A percentile compares a stretch with the other conserved stretches of the same genome.
Conservation (phyloP, 306 rosid species). For the Macrotyloma uniflorum region DNA sequence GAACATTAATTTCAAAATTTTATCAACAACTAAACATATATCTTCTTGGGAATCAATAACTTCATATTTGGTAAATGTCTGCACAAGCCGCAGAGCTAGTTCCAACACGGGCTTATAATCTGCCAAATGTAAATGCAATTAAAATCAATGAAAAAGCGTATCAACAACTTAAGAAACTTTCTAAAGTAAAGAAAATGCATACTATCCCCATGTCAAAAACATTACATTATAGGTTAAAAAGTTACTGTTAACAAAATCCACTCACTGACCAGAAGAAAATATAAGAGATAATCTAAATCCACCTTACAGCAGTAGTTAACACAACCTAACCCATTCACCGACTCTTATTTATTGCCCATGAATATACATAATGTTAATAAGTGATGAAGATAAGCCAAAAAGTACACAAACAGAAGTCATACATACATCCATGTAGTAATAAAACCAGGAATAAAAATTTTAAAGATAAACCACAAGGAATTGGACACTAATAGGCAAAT, state of each 20-base stretch:
- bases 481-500: background rate
- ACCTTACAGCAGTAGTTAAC: conserved; percentile 2
- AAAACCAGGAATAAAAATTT: background rate
- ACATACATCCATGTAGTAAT: background rate
- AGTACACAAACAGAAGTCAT: background rate
- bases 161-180: conserved; percentile 13
- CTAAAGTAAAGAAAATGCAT: conserved; percentile 4
- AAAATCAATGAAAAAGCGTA: conserved; percentile 27
- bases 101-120: conserved; percentile 70
- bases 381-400: background rate
- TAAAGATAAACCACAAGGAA: background rate
- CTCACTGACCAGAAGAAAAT: background rate
- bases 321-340: conserved; percentile 21
- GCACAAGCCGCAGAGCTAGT: conserved; percentile 51
- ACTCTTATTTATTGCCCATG: conserved; percentile 8
- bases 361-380: background rate
- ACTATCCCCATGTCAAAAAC: background rate
- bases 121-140: conserved; percentile 45
- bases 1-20: conserved; percentile 67
- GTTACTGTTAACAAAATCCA: background rate
- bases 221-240: background rate
- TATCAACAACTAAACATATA: conserved; percentile 50
- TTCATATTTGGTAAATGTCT: conserved; percentile 47
- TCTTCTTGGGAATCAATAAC: conserved; percentile 46
- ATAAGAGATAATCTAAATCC: background rate